phyloP scores from a whole-genome alignment of 352 stramenopile species.

The Globisporangium camurandrum region DNA sequence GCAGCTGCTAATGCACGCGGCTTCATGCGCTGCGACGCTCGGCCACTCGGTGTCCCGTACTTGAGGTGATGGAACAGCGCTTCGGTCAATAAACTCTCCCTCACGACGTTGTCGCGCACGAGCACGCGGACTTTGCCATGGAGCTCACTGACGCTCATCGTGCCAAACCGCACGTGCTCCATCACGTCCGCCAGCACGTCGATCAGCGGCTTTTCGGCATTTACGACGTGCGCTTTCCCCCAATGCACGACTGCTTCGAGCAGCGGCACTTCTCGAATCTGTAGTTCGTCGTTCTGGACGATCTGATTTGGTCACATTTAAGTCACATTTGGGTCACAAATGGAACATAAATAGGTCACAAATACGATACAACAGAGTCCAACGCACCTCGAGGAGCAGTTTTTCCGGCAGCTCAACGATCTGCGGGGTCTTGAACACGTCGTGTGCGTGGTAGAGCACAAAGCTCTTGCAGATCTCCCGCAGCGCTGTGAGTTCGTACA shows the following conservation, averaged over 20 bases:
- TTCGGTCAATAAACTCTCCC: constrained; percentile 65
- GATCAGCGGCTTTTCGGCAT: constrained; percentile 35
- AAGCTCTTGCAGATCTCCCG: constrained; percentile 80
- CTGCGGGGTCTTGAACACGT: constrained; percentile 71
- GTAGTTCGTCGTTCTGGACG: constrained; percentile 72
- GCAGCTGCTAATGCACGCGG: constrained; percentile 52
- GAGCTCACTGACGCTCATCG: constrained; percentile 81
- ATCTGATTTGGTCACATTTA: too few species aligned
- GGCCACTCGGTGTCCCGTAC: constrained; percentile 61
- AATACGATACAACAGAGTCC: not conserved
- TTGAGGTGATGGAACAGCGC: constrained; percentile 84
- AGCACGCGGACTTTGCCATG: constrained; percentile 82
- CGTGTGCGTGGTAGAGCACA: constrained; percentile 70
- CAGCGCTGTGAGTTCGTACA: constrained; percentile 77
- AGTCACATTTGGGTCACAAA: too few species aligned
- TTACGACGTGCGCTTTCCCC: constrained; percentile 58
- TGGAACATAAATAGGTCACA: too few species aligned
- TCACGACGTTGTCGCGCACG: constrained; percentile 56
- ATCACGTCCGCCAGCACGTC: constrained; percentile 67
- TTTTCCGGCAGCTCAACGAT: constrained; percentile 79
- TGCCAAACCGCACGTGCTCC: constrained; percentile 79
- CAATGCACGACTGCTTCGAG: constrained; percentile 77
- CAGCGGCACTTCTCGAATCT: constrained; percentile 74
- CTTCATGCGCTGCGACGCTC: constrained; percentile 52
- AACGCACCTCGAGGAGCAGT: constrained; percentile 55